Evolutionary conservation across 192 early-diverging fungal genomes (phyloP).

Genomic region (Gamsiella multidivaricata): DNA sequence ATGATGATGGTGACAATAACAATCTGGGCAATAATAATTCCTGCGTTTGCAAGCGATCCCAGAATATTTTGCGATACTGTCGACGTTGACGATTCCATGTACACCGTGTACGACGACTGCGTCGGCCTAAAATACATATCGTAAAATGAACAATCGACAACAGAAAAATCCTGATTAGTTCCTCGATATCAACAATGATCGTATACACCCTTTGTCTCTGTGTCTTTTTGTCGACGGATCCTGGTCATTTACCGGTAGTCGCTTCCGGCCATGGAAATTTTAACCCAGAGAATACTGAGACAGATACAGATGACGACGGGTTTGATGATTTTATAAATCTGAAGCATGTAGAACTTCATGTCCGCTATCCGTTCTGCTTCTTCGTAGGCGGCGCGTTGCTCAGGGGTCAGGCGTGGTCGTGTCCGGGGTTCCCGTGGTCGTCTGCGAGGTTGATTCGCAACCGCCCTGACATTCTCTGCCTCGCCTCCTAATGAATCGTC

Average conservation of each 20-base stretch:
- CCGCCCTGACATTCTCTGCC: constrained; percentile 43
- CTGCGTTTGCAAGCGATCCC: constrained; percentile 65
- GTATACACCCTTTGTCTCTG: too few relatives aligned
- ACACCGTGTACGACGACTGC: constrained; percentile 42
- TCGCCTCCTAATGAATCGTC: constrained; percentile 15
- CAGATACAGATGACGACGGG: constrained; percentile 83
- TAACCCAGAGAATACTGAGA: constrained; percentile 88
- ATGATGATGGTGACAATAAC: constrained; percentile 83
- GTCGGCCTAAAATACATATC: too few relatives aligned
- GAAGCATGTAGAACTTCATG: constrained; percentile 81
- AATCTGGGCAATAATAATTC: constrained; percentile 81
- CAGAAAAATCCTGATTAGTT: not conserved
- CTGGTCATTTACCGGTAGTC: constrained; percentile 59
- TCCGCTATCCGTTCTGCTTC: constrained; percentile 72
- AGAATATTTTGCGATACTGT: constrained; percentile 40
- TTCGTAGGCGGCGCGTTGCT: constrained; percentile 24
- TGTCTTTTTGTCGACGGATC: too few relatives aligned
- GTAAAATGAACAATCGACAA: not conserved
- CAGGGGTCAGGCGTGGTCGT: constrained; percentile 30
- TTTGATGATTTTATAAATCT: constrained; percentile 84
- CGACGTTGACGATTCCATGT: constrained; percentile 32
- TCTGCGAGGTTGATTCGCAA: constrained; percentile 36
- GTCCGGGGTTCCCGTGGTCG: constrained; percentile 56
- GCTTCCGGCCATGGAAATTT: constrained; percentile 70
- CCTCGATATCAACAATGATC: too few relatives aligned